phyloP scores from a whole-genome alignment of 495 filamentous ascomycete species.

The Aspergillus leporis region DNA sequence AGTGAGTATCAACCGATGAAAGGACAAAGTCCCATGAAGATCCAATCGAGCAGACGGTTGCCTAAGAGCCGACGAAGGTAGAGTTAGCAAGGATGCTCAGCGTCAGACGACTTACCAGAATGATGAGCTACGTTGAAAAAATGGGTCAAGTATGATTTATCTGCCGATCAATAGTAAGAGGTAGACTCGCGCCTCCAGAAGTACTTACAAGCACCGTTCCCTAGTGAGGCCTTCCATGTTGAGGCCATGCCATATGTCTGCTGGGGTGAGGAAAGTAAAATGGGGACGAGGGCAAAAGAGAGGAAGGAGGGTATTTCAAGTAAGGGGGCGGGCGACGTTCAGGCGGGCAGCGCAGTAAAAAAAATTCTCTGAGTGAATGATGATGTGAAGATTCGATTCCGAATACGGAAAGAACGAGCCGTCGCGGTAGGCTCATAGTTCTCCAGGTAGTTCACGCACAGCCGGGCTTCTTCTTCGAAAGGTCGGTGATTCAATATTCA shows the following conservation, averaged over 20 bases:
- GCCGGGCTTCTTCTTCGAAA: not conserved
- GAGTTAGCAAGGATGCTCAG: not conserved
- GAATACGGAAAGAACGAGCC: not conserved
- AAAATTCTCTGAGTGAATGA: not conserved
- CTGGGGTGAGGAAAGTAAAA: not conserved
- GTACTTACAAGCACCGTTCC: constrained; percentile 22
- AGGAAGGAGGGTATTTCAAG: not conserved
- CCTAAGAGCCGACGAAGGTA: not conserved
- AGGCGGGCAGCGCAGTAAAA: not conserved
- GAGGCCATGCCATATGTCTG: not conserved
- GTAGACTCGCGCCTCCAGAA: not conserved
- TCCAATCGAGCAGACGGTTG: not conserved
- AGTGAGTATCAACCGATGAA: not conserved
- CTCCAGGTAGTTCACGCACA: not conserved
- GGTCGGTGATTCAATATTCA: not conserved
- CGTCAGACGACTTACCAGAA: not conserved
- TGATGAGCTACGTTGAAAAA: not conserved
- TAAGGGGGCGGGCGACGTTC: not conserved
- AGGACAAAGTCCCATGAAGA: not conserved
- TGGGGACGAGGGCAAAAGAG: not conserved
- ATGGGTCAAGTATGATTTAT: not conserved
- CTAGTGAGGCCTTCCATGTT: constrained; percentile 11
- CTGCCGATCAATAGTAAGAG: not conserved
- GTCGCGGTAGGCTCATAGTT: not conserved
- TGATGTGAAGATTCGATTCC: not conserved